Conservation (phyloP, 2,329 filamentous ascomycete species). For the Fusarium denticulatum region DNA sequence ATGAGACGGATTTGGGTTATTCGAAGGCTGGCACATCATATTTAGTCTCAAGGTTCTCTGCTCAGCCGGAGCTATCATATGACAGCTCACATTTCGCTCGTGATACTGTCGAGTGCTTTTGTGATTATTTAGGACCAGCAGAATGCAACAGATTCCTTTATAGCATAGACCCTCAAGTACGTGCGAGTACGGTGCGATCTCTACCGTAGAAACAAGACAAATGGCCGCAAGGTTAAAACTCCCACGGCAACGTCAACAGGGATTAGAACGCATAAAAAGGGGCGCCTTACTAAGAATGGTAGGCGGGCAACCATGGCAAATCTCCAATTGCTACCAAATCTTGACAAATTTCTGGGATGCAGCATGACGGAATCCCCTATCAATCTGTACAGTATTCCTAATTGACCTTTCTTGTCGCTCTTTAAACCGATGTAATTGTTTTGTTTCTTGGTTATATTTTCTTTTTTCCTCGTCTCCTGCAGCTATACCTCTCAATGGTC, state of each 20-base stretch:
- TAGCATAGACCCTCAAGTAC: too few relatives aligned
- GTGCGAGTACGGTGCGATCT: too few relatives aligned
- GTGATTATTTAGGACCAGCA: too few relatives aligned
- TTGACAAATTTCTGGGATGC: slow-evolving; percentile 8
- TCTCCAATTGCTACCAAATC: background rate
- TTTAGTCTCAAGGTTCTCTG: background rate
- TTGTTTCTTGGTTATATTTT: background rate
- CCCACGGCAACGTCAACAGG: background rate
- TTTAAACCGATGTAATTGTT: slow-evolving; percentile 32
- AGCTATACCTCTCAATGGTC: slow-evolving; percentile 5
- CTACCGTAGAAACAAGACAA: background rate
- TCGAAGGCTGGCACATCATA: background rate
- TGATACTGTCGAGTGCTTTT: background rate
- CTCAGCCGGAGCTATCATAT: background rate
- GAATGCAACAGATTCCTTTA: background rate
- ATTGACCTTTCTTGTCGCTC: slow-evolving; percentile 26
- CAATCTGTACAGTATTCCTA: slow-evolving; percentile 3
- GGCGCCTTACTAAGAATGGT: background rate
- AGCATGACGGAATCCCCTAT: background rate
- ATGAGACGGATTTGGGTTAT: background rate
- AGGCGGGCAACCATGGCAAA: slow-evolving; percentile 10
- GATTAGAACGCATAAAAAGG: background rate
- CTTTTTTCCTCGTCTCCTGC: background rate
- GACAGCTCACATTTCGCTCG: background rate
- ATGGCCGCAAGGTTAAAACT: background rate